Evolutionary conservation across 441 rosid species (phyloP).

Genomic region (Euphorbia neoarborescens): DNA sequence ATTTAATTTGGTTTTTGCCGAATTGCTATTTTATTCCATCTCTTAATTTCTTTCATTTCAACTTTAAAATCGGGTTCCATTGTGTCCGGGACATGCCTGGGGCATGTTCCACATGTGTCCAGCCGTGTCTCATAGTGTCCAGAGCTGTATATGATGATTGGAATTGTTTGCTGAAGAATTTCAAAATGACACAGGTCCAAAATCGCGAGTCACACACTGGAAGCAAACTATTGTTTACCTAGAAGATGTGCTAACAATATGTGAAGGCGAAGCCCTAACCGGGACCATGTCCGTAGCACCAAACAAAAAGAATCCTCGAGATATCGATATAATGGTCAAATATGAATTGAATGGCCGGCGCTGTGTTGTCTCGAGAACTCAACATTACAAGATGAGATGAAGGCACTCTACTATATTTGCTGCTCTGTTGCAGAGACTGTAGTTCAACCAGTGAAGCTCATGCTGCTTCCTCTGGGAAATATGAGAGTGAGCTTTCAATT

Average conservation of each 20-base stretch:
- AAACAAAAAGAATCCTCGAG: slow-evolving; percentile 89
- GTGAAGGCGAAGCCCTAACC: slow-evolving; percentile 73
- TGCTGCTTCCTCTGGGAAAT: slow-evolving; percentile 14
- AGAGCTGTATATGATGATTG: no score
- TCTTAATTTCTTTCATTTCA: no score
- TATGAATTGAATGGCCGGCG: slow-evolving; percentile 67
- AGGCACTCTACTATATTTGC: background rate
- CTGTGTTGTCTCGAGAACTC: slow-evolving; percentile 54
- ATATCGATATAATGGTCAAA: slow-evolving; percentile 70
- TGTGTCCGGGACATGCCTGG: no score
- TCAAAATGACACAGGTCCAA: slow-evolving; percentile 39
- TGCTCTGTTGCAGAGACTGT: background rate
- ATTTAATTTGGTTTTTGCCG: no score
- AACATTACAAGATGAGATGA: slow-evolving; percentile 79
- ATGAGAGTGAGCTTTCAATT: slow-evolving; percentile 5
- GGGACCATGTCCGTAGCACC: slow-evolving; percentile 88
- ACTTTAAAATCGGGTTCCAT: no score
- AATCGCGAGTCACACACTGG: slow-evolving; percentile 84
- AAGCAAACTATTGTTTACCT: slow-evolving; percentile 89
- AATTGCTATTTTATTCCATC: no score
- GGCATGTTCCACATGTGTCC: no score
- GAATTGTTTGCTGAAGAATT: slow-evolving; percentile 11
- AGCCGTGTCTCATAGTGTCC: no score
- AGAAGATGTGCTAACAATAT: slow-evolving; percentile 81
- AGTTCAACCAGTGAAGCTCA: background rate